Evolutionary conservation across 2,329 filamentous ascomycete genomes (phyloP).

Genomic region (Colletotrichum falcatum): DNA sequence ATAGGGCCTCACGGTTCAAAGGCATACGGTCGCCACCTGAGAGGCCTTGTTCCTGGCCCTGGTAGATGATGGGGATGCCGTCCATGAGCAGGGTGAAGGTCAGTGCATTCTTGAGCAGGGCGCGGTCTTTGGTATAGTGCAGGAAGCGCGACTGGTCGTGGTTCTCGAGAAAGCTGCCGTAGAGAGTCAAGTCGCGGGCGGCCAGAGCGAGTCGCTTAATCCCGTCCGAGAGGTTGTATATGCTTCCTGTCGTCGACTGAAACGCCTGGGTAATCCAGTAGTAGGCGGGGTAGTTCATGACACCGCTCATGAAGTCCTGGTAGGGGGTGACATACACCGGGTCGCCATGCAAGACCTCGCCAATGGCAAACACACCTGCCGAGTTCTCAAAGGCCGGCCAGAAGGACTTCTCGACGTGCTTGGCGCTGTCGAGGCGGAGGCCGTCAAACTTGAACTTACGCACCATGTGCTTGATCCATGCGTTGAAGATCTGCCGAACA

Average conservation of each 20-base stretch:
- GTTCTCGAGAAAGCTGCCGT: constrained; percentile 65
- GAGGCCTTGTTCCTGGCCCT: constrained; percentile 74
- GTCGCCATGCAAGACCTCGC: constrained; percentile 69
- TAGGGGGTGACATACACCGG: constrained; percentile 65
- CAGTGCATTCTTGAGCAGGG: constrained; percentile 70
- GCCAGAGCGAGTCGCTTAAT: constrained; percentile 34
- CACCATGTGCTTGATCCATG: constrained; percentile 71
- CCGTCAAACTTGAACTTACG: constrained; percentile 72
- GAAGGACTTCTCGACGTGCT: constrained; percentile 70
- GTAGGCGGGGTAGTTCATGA: constrained; percentile 70
- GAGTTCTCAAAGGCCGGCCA: constrained; percentile 65
- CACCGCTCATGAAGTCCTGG: constrained; percentile 65
- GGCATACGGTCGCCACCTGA: constrained; percentile 58
- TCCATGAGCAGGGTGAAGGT: constrained; percentile 71
- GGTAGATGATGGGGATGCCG: constrained; percentile 74
- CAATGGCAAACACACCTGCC: constrained; percentile 69
- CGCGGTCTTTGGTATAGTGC: constrained; percentile 62
- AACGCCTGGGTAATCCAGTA: constrained; percentile 55
- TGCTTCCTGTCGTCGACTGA: constrained; percentile 46
- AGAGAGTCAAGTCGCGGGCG: constrained; percentile 36
- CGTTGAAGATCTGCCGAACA: constrained; percentile 63
- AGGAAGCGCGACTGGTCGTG: constrained; percentile 69
- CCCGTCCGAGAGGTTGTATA: constrained; percentile 52
- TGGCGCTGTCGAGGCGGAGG: constrained; percentile 71
- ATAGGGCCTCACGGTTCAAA: constrained; percentile 69